Base-by-base conservation (phyloP, 805 yeast genomes). In the Wickerhamomyces hampshirensis region DNA sequence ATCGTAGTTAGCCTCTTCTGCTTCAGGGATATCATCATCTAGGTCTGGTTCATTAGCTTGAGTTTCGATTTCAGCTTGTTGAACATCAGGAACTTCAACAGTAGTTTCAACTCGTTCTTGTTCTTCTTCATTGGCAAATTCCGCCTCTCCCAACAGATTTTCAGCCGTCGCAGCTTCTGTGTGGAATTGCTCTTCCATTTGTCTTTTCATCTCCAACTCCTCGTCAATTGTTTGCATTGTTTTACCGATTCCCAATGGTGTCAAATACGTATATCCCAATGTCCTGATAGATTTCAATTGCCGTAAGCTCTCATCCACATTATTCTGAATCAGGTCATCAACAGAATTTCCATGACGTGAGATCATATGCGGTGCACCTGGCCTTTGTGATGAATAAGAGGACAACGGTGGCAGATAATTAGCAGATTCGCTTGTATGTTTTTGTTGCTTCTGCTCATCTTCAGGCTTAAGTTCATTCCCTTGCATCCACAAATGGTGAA, bases 231-330 rank as follows among this genome's bases (percentile, higher is more conserved):
- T 65, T 26, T 57, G 57, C 69, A 77, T 64, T 1, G 84, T 80
- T 52, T 69, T 75, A 3, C 66, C 63, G 8, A 77, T 50, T 0
- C 87, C 88, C 9, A 80, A 66, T 0, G 88, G 87, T 30, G 63
- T 63, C 38, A 82, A 50, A 37, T 62, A 64, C 11, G 63, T 47
- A 54, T 62, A 66, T 0, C 85, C 86, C 16, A 69, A 47, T 5
- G 62, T 62, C 6, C 71, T 60, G 21, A 75, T 59, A 24, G 45
- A 37, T 31, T 53, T 15, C 51, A 60, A 19, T 48, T 53, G 40
- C 16, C 41, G 38, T 7, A 47, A 23, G 28, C 44, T 38, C 43
- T 37, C 34, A 14, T 43, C 38, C 3, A 39, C 42, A 17, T 34
- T 38, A 8, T 29, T 40, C 15, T 40, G 39, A 2, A 39, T 33